Evolutionary conservation across 139 green algal species (phyloP), one percentile per base, ranked within the genome.

Genomic region (Chlorella sp.): DNA sequence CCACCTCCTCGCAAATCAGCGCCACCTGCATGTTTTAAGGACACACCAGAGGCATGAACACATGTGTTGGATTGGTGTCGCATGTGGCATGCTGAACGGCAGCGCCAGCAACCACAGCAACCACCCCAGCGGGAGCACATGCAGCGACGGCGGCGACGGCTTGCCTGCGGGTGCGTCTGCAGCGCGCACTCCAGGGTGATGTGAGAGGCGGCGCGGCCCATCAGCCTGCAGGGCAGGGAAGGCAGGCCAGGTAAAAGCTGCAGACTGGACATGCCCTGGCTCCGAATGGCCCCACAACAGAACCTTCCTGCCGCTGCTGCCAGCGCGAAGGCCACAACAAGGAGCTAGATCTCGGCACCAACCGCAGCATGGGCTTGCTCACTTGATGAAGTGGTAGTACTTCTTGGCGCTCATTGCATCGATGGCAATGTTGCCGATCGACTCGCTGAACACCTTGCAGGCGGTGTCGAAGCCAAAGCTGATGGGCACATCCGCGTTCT

Each of bases 391-490:
- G 86, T 95, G 92, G 56, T 88, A 95, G 83, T 95, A 95, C 85
- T 95, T 95, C 7, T 76, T 67, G 7, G 88, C 89, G 36, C 69
- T 88, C 9, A 64, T 32, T 5, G 90, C 86, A 60, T 95, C 93
- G 6, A 93, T 67, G 85, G 88, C 88, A 23, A 95, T 80, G 87
- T 95, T 95, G 56, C 92, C 92, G 38, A 95, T 89, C 25, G 82
- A 38, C 85, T 95, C 92, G 4, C 83, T 82, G 83, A 91, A 95
- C 15, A 95, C 88, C 86, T 95, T 95, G 92, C 89, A 94, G 26
- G 92, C 92, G 28, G 92, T 95, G 81, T 95, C 92, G 55, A 95
- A 95, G 28, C 92, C 92, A 87, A 95, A 95, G 75, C 68, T 88
- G 73, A 84, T 90, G 20, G 85, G 68, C 23, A 95, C 87, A 32